Percentiles rank a stretch among this genome's conserved stretches.
These are phyloP conservation scores for Nicotiana sylvestris DNA, from an alignment of 257 asterid genomes.

Conservation along the genomic window DNA sequence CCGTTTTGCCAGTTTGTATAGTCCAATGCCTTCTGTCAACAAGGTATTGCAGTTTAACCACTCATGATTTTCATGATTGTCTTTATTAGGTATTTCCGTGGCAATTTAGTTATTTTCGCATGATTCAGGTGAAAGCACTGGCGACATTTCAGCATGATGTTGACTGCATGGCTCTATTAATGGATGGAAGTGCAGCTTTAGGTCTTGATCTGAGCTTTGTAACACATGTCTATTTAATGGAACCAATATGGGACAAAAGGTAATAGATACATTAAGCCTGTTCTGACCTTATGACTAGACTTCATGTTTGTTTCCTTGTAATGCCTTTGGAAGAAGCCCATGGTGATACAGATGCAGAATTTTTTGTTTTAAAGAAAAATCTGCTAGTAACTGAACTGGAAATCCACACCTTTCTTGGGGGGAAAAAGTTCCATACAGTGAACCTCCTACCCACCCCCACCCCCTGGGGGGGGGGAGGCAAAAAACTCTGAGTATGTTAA, in stretches of 20 bases:
- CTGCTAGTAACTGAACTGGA: not conserved
- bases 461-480: not conserved
- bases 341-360: not conserved
- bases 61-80: not conserved
- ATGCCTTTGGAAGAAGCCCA: constrained; percentile 1
- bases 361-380: not conserved
- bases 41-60: constrained; percentile 44
- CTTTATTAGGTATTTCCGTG: not conserved
- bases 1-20: constrained; percentile 79
- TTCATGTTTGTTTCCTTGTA: not conserved
- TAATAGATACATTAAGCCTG: constrained; percentile 21
- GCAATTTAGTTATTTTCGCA: constrained; percentile 17
- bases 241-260: constrained; percentile 99
- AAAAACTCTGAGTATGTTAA: not conserved
- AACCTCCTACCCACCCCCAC: not conserved
- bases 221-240: constrained; percentile 91
- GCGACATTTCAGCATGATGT: constrained; percentile 83
- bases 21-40: constrained; percentile 76
- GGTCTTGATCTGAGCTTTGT: constrained; percentile 99
- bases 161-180: constrained; percentile 88
- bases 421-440: not conserved
- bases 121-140: constrained; percentile 71
- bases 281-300: not conserved
- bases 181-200: constrained; percentile 99
- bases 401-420: not conserved